phyloP scores from a whole-genome alignment of 805 yeast species.

The Komagataella pastoris region DNA sequence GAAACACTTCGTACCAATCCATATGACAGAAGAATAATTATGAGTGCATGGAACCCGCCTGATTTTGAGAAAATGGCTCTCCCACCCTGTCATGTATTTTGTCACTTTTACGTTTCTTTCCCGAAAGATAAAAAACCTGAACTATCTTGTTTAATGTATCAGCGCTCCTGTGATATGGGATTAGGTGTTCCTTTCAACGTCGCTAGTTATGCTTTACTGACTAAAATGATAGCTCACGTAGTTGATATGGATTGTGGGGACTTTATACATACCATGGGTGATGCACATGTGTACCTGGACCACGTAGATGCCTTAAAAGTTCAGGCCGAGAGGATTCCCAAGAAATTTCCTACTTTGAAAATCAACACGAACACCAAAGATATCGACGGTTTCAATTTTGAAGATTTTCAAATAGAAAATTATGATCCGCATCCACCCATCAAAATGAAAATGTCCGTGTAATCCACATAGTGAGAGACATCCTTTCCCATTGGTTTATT shows the following conservation, averaged over 20 bases:
- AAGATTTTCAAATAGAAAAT: conserved; percentile 71
- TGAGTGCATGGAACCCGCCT: conserved; percentile 98
- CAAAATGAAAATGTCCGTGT: conserved; percentile 94
- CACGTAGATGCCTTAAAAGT: conserved; percentile 84
- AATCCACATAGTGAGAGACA: conserved; percentile 16
- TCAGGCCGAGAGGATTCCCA: conserved; percentile 67
- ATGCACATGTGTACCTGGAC: conserved; percentile 88
- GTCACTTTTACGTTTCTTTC: conserved; percentile 87
- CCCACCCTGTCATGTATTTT: conserved; percentile 96
- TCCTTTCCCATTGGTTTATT: background rate
- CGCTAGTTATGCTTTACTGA: conserved; percentile 88
- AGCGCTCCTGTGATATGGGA: conserved; percentile 99
- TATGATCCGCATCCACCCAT: conserved; percentile 77
- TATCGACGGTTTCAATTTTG: conserved; percentile 82
- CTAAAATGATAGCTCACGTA: conserved; percentile 93
- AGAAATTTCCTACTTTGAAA: conserved; percentile 63
- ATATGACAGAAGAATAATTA: conserved; percentile 83
- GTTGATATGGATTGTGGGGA: conserved; percentile 94
- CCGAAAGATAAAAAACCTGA: conserved; percentile 51
- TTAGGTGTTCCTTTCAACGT: conserved; percentile 98
- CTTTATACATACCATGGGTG: conserved; percentile 91
- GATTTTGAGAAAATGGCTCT: conserved; percentile 90
- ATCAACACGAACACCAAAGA: conserved; percentile 53
- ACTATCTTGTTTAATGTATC: conserved; percentile 82
- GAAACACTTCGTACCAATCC: conserved; percentile 77